These are phyloP conservation scores for Amaranthus palmeri DNA, from an alignment of 148 eudicot species.

Conservation along the genomic window DNA sequence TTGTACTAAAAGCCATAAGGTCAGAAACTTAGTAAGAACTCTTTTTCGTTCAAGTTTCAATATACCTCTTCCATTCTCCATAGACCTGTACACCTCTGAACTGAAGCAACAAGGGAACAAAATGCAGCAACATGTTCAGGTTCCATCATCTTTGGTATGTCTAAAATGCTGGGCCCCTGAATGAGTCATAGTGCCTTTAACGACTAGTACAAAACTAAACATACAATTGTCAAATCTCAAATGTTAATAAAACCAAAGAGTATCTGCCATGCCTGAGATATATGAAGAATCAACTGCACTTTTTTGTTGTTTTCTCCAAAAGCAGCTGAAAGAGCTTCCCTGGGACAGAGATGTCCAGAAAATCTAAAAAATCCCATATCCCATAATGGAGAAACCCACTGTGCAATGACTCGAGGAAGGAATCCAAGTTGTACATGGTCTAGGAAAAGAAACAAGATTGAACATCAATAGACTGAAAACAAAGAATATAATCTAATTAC, in stretches of 20 bases:
- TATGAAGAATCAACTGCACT: slow-evolving; percentile 58
- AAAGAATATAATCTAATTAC: neutral
- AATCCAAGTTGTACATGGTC: slow-evolving; percentile 84
- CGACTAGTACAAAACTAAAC: slow-evolving; percentile 2
- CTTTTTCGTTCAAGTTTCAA: neutral
- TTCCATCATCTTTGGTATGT: slow-evolving; percentile 38
- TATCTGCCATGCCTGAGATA: slow-evolving; percentile 48
- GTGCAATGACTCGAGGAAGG: slow-evolving; percentile 74
- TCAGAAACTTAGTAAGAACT: neutral
- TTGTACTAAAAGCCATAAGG: neutral
- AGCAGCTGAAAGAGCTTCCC: slow-evolving; percentile 76
- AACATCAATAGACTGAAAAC: neutral
- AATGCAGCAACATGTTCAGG: slow-evolving; percentile 53
- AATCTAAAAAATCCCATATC: slow-evolving; percentile 64
- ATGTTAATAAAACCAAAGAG: neutral
- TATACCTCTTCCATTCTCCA: slow-evolving; percentile 93
- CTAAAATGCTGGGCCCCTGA: slow-evolving; percentile 66
- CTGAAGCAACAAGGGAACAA: slow-evolving; percentile 71
- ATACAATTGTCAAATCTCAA: slow-evolving; percentile 2
- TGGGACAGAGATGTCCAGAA: slow-evolving; percentile 57
- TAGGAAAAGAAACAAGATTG: slow-evolving; percentile 25
- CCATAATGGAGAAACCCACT: slow-evolving; percentile 86
- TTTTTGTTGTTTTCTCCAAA: slow-evolving; percentile 61
- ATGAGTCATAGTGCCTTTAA: slow-evolving; percentile 17
- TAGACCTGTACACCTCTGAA: slow-evolving; percentile 72